Conservation (phyloP, 805 yeast species). For the Starmerella sirachaensis region DNA sequence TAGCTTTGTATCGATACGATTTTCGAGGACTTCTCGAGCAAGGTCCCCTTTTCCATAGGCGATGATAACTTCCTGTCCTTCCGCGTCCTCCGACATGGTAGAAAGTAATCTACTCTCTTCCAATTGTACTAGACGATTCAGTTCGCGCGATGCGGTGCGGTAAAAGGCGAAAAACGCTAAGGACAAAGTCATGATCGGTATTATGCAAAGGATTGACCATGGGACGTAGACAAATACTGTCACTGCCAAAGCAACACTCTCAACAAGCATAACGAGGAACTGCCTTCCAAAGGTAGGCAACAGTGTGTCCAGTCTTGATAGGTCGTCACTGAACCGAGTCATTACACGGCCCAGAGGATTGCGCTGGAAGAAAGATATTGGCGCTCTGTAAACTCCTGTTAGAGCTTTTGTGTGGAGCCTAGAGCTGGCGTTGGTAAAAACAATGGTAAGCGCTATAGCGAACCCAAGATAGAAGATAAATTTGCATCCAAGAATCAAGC, state of each 20-base stretch:
- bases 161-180: constrained; percentile 35
- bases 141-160: constrained; percentile 59
- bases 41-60: constrained; percentile 38
- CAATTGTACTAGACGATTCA: constrained; percentile 60
- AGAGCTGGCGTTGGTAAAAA: constrained; percentile 45
- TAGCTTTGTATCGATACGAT: constrained; percentile 44
- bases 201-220: constrained; percentile 51
- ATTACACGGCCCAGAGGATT: constrained; percentile 38
- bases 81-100: constrained; percentile 52
- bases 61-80: constrained; percentile 52
- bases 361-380: constrained; percentile 51
- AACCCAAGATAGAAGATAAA: background rate
- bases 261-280: constrained; percentile 36
- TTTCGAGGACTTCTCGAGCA: constrained; percentile 37
- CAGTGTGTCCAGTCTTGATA: constrained; percentile 70
- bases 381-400: constrained; percentile 51
- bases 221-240: constrained; percentile 59
- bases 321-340: constrained; percentile 77
- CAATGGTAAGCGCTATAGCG: constrained; percentile 7
- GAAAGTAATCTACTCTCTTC: constrained; percentile 56
- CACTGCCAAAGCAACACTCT: constrained; percentile 48
- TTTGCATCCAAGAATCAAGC: constrained; percentile 3
- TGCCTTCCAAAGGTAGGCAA: constrained; percentile 30
- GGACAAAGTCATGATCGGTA: constrained; percentile 37
- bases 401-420: constrained; percentile 50